These are phyloP conservation scores for Exophiala sideris DNA, from an alignment of 2,329 filamentous ascomycete species.

Conservation along the genomic window DNA sequence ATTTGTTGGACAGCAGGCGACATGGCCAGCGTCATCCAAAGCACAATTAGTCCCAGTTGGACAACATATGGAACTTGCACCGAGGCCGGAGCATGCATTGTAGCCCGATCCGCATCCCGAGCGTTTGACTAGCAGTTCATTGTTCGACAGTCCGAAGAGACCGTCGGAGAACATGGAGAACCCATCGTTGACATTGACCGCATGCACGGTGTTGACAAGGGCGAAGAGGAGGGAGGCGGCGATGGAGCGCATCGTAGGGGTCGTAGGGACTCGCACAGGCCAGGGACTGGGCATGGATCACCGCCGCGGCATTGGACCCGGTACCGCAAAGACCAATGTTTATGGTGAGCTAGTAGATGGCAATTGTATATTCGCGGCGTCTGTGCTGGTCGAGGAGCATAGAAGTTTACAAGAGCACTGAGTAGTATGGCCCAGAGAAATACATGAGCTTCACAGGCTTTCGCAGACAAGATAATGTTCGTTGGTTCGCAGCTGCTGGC, in stretches of 20 bases:
- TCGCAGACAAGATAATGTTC: background rate
- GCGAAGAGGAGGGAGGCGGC: slow-evolving; percentile 1
- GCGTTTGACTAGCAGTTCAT: slow-evolving; percentile 22
- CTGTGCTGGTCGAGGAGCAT: too few relatives aligned
- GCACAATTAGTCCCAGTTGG: slow-evolving; percentile 52
- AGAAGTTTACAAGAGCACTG: too few relatives aligned
- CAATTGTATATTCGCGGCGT: background rate
- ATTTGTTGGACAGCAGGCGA: slow-evolving; percentile 60
- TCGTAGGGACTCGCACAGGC: background rate
- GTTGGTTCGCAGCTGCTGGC: background rate
- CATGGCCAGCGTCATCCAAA: slow-evolving; percentile 54
- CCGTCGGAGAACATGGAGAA: slow-evolving; percentile 22
- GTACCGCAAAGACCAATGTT: background rate
- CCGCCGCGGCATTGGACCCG: slow-evolving; percentile 12
- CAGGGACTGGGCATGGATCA: slow-evolving; percentile 5
- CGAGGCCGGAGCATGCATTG: slow-evolving; percentile 51
- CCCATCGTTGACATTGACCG: background rate
- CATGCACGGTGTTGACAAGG: slow-evolving; percentile 7
- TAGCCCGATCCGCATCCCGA: slow-evolving; percentile 50
- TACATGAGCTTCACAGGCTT: background rate
- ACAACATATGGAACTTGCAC: slow-evolving; percentile 56
- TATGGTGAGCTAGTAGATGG: background rate
- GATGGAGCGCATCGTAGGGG: slow-evolving; percentile 14
- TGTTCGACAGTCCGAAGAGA: slow-evolving; percentile 18
- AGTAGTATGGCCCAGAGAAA: too few relatives aligned